Conservation (phyloP, 2,329 filamentous ascomycete species). For the Colletotrichum magnum region DNA sequence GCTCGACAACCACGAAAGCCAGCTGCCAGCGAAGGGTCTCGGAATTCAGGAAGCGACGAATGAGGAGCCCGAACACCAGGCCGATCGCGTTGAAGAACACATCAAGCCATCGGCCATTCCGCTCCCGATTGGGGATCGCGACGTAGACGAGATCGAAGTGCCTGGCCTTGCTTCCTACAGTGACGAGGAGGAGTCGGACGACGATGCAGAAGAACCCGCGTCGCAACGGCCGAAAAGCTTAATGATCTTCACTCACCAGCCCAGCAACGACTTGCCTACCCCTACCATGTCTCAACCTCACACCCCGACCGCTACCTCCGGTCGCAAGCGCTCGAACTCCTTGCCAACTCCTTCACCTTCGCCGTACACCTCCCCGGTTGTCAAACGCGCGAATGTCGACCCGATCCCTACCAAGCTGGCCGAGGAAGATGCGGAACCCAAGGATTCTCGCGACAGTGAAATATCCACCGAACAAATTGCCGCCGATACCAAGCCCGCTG, state of each 20-base stretch:
- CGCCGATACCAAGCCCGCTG: not conserved
- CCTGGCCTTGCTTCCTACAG: slow-evolving; percentile 75
- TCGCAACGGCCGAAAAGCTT: slow-evolving; percentile 63
- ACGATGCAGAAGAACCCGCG: slow-evolving; percentile 49
- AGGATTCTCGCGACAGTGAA: slow-evolving; percentile 26
- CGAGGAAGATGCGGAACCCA: slow-evolving; percentile 9
- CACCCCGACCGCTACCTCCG: slow-evolving; percentile 50
- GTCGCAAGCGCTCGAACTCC: slow-evolving; percentile 64
- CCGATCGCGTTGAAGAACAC: slow-evolving; percentile 52
- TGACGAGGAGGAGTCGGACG: slow-evolving; percentile 71
- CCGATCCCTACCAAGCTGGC: slow-evolving; percentile 5
- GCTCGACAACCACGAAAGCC: slow-evolving; percentile 52
- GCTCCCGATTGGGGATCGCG: slow-evolving; percentile 76
- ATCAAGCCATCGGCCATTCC: slow-evolving; percentile 72
- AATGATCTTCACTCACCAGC: slow-evolving; percentile 50
- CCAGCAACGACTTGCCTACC: slow-evolving; percentile 49
- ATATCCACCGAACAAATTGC: slow-evolving; percentile 35
- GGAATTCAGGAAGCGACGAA: slow-evolving; percentile 36
- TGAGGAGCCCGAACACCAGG: slow-evolving; percentile 29
- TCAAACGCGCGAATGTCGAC: slow-evolving; percentile 36
- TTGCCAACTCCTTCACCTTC: slow-evolving; percentile 57
- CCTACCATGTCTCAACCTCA: slow-evolving; percentile 52
- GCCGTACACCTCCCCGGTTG: slow-evolving; percentile 42
- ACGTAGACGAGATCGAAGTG: slow-evolving; percentile 85
- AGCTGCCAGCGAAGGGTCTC: slow-evolving; percentile 51